Evolutionary conservation across 129 eudicot genomes (phyloP).

Genomic region (Flaveria brownii): DNA sequence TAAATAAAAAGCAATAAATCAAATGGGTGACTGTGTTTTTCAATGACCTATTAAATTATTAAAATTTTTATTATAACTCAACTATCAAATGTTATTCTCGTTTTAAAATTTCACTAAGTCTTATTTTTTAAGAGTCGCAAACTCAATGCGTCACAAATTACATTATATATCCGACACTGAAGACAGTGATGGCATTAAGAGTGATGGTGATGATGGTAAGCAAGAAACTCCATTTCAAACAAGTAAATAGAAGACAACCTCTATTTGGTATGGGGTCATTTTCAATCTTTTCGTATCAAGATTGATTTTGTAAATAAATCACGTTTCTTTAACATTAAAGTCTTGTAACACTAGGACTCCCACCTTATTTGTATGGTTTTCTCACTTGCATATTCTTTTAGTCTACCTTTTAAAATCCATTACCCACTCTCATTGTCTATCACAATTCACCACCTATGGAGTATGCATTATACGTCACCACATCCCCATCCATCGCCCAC

Average conservation of each 20-base stretch:
- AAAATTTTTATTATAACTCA: too few species aligned
- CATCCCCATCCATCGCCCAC: neutral
- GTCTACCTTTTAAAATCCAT: neutral
- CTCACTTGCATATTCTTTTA: neutral
- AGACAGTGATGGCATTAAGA: too few species aligned
- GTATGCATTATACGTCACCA: neutral
- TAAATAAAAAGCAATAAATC: too few species aligned
- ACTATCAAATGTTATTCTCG: too few species aligned
- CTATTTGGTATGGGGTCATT: neutral
- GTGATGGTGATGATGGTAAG: neutral
- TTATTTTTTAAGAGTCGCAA: too few species aligned
- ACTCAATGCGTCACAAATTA: too few species aligned
- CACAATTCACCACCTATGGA: neutral
- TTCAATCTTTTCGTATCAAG: neutral
- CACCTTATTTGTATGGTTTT: conserved; percentile 1
- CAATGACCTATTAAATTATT: too few species aligned
- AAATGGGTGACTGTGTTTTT: too few species aligned
- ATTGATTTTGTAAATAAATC: neutral
- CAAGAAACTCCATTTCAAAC: neutral
- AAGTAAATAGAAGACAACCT: neutral
- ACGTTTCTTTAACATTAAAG: neutral
- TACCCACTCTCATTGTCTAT: conserved; percentile 1
- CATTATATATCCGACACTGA: too few species aligned
- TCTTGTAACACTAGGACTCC: neutral
- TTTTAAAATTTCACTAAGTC: too few species aligned